Percentiles rank a stretch among this genome's conserved stretches.
Evolutionary conservation across 495 filamentous ascomycete species (phyloP).

Genomic region (Penicillium simplicissimum): DNA sequence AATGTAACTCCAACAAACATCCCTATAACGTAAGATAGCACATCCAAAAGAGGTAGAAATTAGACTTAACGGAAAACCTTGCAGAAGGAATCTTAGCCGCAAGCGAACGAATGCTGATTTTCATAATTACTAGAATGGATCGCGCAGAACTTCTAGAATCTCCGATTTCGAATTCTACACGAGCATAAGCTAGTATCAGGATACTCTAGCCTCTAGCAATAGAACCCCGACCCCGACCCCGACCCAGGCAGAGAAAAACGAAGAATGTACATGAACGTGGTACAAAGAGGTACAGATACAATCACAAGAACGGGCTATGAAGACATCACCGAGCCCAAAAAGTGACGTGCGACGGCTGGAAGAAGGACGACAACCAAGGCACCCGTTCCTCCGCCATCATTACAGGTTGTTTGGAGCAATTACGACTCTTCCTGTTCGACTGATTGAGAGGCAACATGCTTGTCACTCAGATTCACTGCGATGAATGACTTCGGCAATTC

Average conservation of each 20-base stretch:
- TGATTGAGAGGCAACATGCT: conserved; percentile 19
- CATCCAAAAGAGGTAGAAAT: not conserved
- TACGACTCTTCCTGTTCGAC: conserved; percentile 10
- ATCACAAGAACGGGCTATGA: not conserved
- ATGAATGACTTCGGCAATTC: conserved; percentile 93
- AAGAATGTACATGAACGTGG: not conserved
- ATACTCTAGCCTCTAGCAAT: conserved; percentile 1
- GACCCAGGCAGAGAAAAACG: not conserved
- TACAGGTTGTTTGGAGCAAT: not conserved
- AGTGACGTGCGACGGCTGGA: not conserved
- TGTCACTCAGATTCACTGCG: conserved; percentile 43
- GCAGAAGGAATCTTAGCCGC: not conserved
- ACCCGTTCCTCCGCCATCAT: not conserved
- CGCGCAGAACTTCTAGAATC: not conserved
- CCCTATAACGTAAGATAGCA: not conserved
- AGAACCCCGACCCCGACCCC: not conserved
- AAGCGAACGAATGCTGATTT: not conserved
- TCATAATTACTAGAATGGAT: not conserved
- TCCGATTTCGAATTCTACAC: not conserved
- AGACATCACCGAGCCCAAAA: not conserved
- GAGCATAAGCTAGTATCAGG: not conserved
- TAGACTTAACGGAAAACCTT: not conserved
- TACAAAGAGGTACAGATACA: not conserved
- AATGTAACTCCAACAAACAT: not conserved
- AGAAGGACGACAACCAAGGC: not conserved